phyloP scores from a whole-genome alignment of 768 basidiomycete species.

The Tephrocybe sp. region DNA sequence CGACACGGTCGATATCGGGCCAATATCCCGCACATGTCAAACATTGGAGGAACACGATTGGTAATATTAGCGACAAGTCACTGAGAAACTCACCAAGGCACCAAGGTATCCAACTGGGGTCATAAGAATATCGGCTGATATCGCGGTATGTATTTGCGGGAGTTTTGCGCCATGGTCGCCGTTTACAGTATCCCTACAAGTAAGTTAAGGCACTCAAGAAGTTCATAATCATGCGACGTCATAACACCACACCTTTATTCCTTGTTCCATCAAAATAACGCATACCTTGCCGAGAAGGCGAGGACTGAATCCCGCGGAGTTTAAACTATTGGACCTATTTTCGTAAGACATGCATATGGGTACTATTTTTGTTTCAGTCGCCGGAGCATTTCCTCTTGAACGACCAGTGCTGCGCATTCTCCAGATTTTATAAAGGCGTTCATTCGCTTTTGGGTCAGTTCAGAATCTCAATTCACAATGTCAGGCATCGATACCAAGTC shows the following conservation, averaged over 20 bases:
- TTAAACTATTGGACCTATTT: background rate
- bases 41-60: too few species aligned
- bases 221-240: background rate
- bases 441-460: background rate
- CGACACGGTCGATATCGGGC: constrained; percentile 3
- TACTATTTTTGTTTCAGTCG: background rate
- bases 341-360: too few species aligned
- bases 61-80: too few species aligned
- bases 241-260: background rate
- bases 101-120: too few species aligned
- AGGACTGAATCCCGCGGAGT: background rate
- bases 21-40: constrained; percentile 1
- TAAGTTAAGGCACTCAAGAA: too few species aligned
- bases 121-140: too few species aligned
- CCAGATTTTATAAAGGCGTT: constrained; percentile 13
- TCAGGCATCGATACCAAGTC: constrained; percentile 50
- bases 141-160: too few species aligned
- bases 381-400: background rate
- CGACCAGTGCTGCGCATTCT: constrained; percentile 4
- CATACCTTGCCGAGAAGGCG: background rate
- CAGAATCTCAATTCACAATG: constrained; percentile 12
- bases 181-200: too few species aligned
- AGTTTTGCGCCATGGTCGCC: too few species aligned
- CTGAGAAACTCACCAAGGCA: too few species aligned
- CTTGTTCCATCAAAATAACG: background rate